Base-by-base conservation (phyloP, 108 stramenopile genomes). In the Stephanodiscus minutulus region DNA sequence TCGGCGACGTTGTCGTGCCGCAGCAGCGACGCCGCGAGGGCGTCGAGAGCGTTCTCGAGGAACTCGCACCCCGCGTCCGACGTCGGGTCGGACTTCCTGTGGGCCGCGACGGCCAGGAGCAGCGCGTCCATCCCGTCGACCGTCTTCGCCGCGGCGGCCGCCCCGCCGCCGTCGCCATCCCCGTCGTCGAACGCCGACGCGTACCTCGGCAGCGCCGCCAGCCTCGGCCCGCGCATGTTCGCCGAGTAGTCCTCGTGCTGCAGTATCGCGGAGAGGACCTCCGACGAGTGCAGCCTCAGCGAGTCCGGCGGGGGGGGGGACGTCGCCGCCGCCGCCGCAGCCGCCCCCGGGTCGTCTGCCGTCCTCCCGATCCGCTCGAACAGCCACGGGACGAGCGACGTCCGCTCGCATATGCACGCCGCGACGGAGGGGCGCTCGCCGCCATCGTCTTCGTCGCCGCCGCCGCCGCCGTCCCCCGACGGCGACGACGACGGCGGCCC, bases 51-150 rank as follows among this genome's bases (percentile, higher is more conserved):
- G 70, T 93, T 93, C 70, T 93, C 91, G 20, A 93, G 61, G 15
- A 81, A 78, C 73, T 90, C 91, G 35, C 86, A 81, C 50, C 89
- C 85, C n/a, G 71, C 75, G 50, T 93, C 89, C 15, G 71, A 63
- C 22, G 66, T 49, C 9, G 91, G 91, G 63, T 93, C 89, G 29
- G 68, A 70, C 57, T 90, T 90, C 33, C 89, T 69, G 72, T 73
- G 86, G 3, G 58, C 29, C 18, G 88, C 89, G 39, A 90, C 74
- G 5, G 78, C 61, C 68, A 86, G 81, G 7, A 93, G 67, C 28
- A 92, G 52, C 12, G 70, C 57, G 68, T 92, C 91, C 61, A 92
- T 85, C 20, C 89, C 91, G 63, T 92, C 80, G 11, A 92, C n/a
- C n/a, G n/a, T n/a, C n/a, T n/a, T 64, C 11, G 22, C 52, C 0